Conservation (phyloP, 495 filamentous ascomycete species). For the Aspergillus nanangensis region DNA sequence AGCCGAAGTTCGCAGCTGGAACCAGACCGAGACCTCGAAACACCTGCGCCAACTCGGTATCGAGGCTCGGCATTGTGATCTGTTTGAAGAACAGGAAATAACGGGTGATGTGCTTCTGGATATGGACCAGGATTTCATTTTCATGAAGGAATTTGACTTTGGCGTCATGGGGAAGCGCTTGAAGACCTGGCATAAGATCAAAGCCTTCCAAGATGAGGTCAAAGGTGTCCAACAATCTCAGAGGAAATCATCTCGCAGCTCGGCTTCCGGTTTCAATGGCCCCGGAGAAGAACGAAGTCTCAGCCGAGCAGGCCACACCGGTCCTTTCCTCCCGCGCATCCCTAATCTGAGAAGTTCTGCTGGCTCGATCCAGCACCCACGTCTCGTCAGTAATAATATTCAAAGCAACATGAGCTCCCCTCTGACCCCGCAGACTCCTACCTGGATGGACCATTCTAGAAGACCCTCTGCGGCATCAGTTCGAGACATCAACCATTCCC, state of each 20-base stretch:
- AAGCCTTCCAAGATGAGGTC: slow-evolving; percentile 80
- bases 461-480: slow-evolving; percentile 78
- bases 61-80: slow-evolving; percentile 79
- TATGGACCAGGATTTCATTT: slow-evolving; percentile 89
- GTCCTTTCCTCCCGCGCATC: slow-evolving; percentile 57
- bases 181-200: slow-evolving; percentile 95
- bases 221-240: slow-evolving; percentile 31
- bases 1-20: slow-evolving; percentile 69
- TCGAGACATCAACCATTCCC: slow-evolving; percentile 77
- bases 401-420: slow-evolving; percentile 28
- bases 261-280: slow-evolving; percentile 25
- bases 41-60: slow-evolving; percentile 78
- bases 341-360: slow-evolving; percentile 42
- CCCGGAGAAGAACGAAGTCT: slow-evolving; percentile 36
- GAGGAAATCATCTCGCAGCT: slow-evolving; percentile 21
- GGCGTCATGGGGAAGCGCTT: slow-evolving; percentile 83
- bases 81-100: slow-evolving; percentile 96
- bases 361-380: slow-evolving; percentile 27
- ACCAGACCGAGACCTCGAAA: slow-evolving; percentile 71
- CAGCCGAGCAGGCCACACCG: slow-evolving; percentile 32
- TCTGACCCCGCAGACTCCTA: slow-evolving; percentile 28
- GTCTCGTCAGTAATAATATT: slow-evolving; percentile 24
- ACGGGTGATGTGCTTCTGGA: slow-evolving; percentile 86
- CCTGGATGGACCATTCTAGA: slow-evolving; percentile 51
- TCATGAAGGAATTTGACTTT: slow-evolving; percentile 92